Conservation (phyloP, 2,329 filamentous ascomycete species). For the Botryotinia calthae region DNA sequence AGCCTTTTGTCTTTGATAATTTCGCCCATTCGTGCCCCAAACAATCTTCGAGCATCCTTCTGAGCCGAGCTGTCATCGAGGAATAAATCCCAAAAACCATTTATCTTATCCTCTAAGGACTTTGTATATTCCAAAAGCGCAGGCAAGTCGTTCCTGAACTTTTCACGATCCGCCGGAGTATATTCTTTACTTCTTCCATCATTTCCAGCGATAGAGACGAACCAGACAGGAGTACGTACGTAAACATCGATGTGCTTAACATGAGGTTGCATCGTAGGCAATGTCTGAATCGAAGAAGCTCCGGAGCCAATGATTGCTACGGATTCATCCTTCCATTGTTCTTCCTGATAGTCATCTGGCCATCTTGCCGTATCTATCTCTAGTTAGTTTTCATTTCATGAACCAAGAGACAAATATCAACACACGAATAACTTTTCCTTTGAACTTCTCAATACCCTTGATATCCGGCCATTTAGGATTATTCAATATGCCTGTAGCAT, state of each 20-base stretch:
- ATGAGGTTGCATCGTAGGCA: constrained; percentile 42
- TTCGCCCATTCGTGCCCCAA: constrained; percentile 47
- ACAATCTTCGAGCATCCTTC: constrained; percentile 40
- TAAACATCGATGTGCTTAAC: constrained; percentile 49
- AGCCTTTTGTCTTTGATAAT: constrained; percentile 51
- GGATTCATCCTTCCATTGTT: constrained; percentile 36
- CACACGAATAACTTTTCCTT: constrained; percentile 46
- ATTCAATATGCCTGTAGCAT: constrained; percentile 33
- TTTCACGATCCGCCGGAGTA: constrained; percentile 42
- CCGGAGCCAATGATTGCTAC: constrained; percentile 43
- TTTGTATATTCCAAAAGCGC: constrained; percentile 31
- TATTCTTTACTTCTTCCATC: constrained; percentile 47
- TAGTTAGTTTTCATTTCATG: background rate
- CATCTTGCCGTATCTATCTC: constrained; percentile 45
- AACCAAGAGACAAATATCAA: background rate
- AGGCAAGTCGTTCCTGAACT: constrained; percentile 44
- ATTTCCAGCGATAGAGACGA: constrained; percentile 46
- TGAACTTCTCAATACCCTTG: constrained; percentile 46
- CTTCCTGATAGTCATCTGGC: constrained; percentile 39
- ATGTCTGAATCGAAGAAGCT: constrained; percentile 40
- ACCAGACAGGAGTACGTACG: constrained; percentile 51
- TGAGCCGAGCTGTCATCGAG: constrained; percentile 45
- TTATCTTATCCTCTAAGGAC: constrained; percentile 42
- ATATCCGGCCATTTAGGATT: constrained; percentile 48
- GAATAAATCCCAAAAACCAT: constrained; percentile 47